phyloP scores from a whole-genome alignment of 345 rosid genomes.

The Nephelium lappaceum region DNA sequence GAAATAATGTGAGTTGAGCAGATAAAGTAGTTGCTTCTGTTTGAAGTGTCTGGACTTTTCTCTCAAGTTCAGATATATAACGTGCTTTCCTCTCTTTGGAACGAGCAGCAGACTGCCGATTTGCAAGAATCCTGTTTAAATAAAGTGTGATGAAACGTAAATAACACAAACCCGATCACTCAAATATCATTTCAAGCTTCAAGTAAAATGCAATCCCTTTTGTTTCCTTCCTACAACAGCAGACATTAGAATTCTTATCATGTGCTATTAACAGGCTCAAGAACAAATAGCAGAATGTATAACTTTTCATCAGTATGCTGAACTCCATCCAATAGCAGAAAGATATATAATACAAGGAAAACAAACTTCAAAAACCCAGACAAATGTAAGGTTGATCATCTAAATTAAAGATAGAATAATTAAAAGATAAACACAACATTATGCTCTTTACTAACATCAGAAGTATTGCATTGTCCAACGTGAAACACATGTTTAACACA shows the following conservation, averaged over 20 bases:
- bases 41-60: slow-evolving; percentile 85
- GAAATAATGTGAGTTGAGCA: slow-evolving; percentile 81
- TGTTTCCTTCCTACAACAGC: not conserved
- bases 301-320: not conserved
- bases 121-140: slow-evolving; percentile 73
- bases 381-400: not conserved
- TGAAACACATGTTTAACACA: not conserved
- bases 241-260: not conserved
- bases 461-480: not conserved
- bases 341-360: not conserved
- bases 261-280: not conserved
- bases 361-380: not conserved
- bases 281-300: not conserved
- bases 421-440: not conserved
- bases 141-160: not conserved
- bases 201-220: slow-evolving; percentile 4
- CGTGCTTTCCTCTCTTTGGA: slow-evolving; percentile 89
- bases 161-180: slow-evolving; percentile 2
- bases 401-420: not conserved
- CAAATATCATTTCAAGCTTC: not conserved
- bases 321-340: not conserved
- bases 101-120: slow-evolving; percentile 91
- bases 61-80: slow-evolving; percentile 77
- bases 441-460: not conserved
- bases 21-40: slow-evolving; percentile 92